phyloP scores from a whole-genome alignment of 306 rosid genomes.

The Vigna radiata region DNA sequence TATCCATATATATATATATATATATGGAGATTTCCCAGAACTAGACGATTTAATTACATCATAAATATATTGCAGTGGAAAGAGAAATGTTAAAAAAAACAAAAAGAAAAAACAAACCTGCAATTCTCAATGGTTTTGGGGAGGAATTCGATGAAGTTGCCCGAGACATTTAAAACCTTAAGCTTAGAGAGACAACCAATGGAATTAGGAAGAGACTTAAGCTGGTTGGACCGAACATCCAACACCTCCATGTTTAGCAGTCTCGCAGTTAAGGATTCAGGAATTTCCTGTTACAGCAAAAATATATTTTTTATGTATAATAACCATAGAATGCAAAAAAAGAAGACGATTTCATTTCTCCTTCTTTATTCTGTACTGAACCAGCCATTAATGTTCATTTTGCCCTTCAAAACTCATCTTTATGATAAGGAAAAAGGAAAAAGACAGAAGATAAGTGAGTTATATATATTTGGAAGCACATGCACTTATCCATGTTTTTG shows the following conservation, averaged over 20 bases:
- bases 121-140: constrained; percentile 89
- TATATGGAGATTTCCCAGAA: neutral
- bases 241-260: constrained; percentile 67
- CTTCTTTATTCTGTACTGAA: no score
- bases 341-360: no score
- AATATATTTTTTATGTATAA: neutral
- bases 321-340: no score
- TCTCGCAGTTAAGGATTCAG: constrained; percentile 84
- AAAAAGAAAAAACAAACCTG: constrained; percentile 59
- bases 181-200: constrained; percentile 93
- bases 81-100: neutral
- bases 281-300: constrained; percentile 58
- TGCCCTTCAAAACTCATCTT: no score
- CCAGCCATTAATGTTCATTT: no score
- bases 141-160: constrained; percentile 63
- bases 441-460: no score
- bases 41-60: neutral
- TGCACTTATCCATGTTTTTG: no score
- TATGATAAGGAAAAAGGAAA: no score
- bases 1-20: neutral
- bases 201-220: constrained; percentile 80
- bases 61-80: neutral
- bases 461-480: no score
- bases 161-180: constrained; percentile 79
- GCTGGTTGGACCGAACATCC: constrained; percentile 85